Base-by-base conservation (phyloP, 1,284 basidiomycete species). In the Butyriboletus appendiculatus region DNA sequence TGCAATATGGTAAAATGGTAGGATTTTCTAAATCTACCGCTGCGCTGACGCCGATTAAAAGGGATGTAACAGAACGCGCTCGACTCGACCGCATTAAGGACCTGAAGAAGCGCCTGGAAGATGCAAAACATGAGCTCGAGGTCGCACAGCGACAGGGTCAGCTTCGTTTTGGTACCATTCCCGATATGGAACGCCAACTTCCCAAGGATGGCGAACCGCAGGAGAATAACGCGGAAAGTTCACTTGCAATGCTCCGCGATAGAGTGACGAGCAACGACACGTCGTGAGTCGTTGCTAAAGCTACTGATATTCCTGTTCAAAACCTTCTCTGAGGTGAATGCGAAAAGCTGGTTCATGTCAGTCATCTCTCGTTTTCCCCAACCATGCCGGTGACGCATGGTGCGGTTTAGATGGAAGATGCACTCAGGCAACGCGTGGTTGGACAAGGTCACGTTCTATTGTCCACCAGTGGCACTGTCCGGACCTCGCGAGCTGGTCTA, bases 241-340 rank as follows among this genome's bases (percentile, higher is more conserved):
- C 80, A 7, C 68, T 85, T 35, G 75, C 84, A 41, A 88, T 92
- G 79, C 75, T 96, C 33, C 86, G 93, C 60, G 94, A 96, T 61
- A 79, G 93, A 45, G 93, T 98, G 9, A 96, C 92, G 4, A 87
- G 86, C 20, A 88, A 88, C 64, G 94, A 96, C 68, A 94, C 97
- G 54, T 86, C 95, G 0, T 76, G 89, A 6, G 95, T 97, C 18
- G 87, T 94, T 6, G 91, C 90, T n/a, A 90, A 87, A 67, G 81
- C 89, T 2, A 97, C 95, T 0, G 95, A 95, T 15, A 95, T 98
- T 39, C 95, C 96, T 0, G 92, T 96, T 2, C 84, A 90, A 68
- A 94, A 90, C 62, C 73, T 98, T 50, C 73, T 97, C 60, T 91
- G 92, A 68, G 94, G 94, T 15, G 95, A 97, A 71, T 77, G 90